Evolutionary conservation across 2,329 filamentous ascomycete genomes (phyloP).

Genomic region (Fusarium xyrophilum): DNA sequence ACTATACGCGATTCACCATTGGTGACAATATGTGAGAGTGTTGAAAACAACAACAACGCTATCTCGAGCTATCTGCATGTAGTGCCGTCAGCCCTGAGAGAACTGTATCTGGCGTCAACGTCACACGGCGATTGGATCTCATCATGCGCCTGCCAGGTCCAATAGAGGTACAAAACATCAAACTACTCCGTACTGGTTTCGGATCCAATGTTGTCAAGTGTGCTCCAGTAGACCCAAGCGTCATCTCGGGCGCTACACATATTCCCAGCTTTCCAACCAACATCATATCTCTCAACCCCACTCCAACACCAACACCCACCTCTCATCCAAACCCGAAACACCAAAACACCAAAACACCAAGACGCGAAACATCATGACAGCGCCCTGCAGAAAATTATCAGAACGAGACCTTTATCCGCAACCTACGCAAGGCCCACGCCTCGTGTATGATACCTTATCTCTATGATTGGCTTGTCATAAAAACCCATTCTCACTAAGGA

Average conservation of each 20-base stretch:
- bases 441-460: constrained; percentile 1
- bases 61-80: not conserved
- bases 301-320: constrained; percentile 14
- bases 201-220: not conserved
- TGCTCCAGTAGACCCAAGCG: not conserved
- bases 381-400: constrained; percentile 10
- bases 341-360: constrained; percentile 34
- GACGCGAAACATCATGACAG: constrained; percentile 31
- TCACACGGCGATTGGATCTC: constrained; percentile 22
- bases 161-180: constrained; percentile 7
- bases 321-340: constrained; percentile 17
- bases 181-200: constrained; percentile 6
- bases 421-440: constrained; percentile 16
- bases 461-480: constrained; percentile 22
- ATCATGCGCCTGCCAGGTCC: constrained; percentile 19
- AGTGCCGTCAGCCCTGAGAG: not conserved
- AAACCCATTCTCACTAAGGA: constrained; percentile 7
- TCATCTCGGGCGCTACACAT: constrained; percentile 30
- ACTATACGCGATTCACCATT: constrained; percentile 29
- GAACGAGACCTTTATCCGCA: constrained; percentile 1
- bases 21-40: not conserved
- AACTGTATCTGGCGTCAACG: constrained; percentile 13
- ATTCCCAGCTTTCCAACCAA: constrained; percentile 10
- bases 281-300: constrained; percentile 9
- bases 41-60: not conserved